Conservation (phyloP, 129 eudicot species). For the Helichrysum umbraculigerum region DNA sequence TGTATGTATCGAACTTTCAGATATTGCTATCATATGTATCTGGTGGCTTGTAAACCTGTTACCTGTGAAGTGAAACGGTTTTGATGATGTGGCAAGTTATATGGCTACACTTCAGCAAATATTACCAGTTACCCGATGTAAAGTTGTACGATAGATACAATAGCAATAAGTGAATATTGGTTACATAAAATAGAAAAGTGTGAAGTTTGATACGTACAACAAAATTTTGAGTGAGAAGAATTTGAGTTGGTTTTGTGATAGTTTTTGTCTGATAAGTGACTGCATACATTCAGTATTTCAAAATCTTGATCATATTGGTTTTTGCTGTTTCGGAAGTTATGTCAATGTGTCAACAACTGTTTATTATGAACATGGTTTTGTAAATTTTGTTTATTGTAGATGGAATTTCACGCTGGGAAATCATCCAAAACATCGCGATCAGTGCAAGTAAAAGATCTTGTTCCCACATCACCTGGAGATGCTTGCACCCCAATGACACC, state of each 20-base stretch:
- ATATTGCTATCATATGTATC: background rate
- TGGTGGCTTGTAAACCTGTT: background rate
- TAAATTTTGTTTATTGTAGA: slow-evolving; percentile 26
- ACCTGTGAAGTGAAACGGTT: background rate
- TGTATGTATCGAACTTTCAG: background rate
- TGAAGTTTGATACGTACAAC: background rate
- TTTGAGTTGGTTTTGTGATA: background rate
- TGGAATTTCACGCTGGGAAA: slow-evolving; percentile 41
- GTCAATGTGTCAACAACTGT: background rate
- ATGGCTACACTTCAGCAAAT: background rate
- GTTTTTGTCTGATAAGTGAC: background rate
- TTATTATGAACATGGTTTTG: background rate
- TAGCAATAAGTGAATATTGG: background rate
- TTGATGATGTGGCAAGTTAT: background rate
- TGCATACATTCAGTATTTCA: background rate
- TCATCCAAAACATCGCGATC: slow-evolving; percentile 42
- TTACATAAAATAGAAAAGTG: background rate
- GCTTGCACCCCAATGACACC: slow-evolving; percentile 49
- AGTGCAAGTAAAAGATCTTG: slow-evolving; percentile 43
- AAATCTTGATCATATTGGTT: background rate
- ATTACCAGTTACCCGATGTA: background rate
- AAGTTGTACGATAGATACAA: background rate
- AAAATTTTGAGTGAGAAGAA: background rate
- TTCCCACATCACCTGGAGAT: slow-evolving; percentile 63
- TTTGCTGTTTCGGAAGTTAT: background rate